Evolutionary conservation across 2,329 filamentous ascomycete genomes (phyloP), one percentile per base, ranked within the genome.

Genomic region (Chrysoporthe austroafricana): DNA sequence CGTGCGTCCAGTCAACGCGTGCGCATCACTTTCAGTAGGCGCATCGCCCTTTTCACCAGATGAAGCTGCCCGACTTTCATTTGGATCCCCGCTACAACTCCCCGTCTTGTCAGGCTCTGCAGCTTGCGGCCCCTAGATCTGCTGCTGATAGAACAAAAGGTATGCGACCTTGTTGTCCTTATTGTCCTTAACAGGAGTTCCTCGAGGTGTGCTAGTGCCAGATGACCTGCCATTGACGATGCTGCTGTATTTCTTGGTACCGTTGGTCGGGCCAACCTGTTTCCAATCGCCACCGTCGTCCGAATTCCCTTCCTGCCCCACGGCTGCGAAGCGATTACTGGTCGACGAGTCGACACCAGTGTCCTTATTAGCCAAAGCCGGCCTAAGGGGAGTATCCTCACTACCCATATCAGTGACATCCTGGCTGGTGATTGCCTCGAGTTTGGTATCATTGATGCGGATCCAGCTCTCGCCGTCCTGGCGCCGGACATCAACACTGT

Each of bases 401-500:
- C 90, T 88, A 50, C 93, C 94, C 32, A 87, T 91, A 78, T 94
- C 91, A 2, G 93, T 94, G 26, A 98, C 94, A 71, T 98, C 95
- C 75, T 97, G 92, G 70, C 90, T 90, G 65, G 91, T 88, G 46
- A 99, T 89, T 52, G 94, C 91, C 70, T 92, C 89, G 71, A 99
- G 94, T 69, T 93, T 82, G 0, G 96, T 99, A 77, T 99, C 96
- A 74, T 99, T 96, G 72, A 99, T 88, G 65, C 95, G 92, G 66
- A 99, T 91, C 96, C 96, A 99, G 78, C 97, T 94, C 32, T 88
- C 88, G n/a, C 91, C 93, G 76, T 99, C 96, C 78, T 98, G 95
- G 63, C 96, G 91, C 67, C 94, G 89, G 52, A 97, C 91, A 77
- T 99, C 96, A n/a, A 96, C 95, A 1, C 96, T 99, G 79, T 99